Evolutionary conservation across 306 rosid species (phyloP).

Genomic region (Cicer cuneatum): DNA sequence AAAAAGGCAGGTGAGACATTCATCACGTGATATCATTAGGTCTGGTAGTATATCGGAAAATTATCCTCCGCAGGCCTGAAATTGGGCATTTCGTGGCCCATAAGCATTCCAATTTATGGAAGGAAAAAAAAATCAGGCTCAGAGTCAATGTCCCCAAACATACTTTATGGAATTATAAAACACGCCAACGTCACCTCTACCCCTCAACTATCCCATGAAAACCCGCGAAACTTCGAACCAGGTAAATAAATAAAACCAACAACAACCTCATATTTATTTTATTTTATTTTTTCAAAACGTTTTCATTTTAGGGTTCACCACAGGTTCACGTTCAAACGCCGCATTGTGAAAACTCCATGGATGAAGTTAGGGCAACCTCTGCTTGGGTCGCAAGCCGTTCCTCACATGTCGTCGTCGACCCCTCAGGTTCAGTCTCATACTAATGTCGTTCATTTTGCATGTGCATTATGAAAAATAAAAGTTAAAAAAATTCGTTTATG

Average conservation of each 20-base stretch:
- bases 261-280: background rate
- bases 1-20: background rate
- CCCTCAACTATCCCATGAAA: constrained; percentile 14
- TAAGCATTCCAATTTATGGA: background rate
- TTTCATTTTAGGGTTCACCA: constrained; percentile 49
- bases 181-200: background rate
- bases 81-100: constrained; percentile 23
- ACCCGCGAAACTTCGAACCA: constrained; percentile 67
- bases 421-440: constrained; percentile 58
- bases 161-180: background rate
- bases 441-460: background rate
- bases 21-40: constrained; percentile 39
- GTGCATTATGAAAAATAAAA: background rate
- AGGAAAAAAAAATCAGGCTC: background rate
- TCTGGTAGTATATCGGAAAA: background rate
- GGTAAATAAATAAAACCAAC: background rate
- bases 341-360: constrained; percentile 64
- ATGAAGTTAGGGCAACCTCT: constrained; percentile 80
- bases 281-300: background rate
- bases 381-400: constrained; percentile 92
- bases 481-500: background rate
- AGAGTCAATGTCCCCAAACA: background rate
- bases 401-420: constrained; percentile 81
- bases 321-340: background rate
- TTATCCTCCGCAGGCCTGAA: constrained; percentile 20